A percentile compares a stretch with the other conserved stretches of the same genome.
Conservation (phyloP, 768 basidiomycete species). For the Sutorius australiensis region DNA sequence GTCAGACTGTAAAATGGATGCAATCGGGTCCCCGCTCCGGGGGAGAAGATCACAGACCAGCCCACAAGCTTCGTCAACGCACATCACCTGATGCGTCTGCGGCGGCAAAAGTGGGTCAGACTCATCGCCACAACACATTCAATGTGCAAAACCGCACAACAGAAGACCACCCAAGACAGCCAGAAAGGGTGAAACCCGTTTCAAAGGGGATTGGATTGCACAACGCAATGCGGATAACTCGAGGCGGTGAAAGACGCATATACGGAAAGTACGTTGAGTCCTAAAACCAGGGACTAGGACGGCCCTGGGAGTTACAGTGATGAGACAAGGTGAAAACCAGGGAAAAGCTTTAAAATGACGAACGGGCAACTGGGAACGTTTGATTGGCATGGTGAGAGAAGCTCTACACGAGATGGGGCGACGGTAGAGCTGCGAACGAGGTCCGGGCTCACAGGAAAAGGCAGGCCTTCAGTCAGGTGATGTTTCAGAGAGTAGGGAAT, state of each 20-base stretch:
- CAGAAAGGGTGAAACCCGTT: constrained; percentile 9
- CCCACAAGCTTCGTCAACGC: not conserved
- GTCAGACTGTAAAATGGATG: constrained; percentile 4
- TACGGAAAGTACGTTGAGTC: not conserved
- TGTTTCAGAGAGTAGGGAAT: not conserved
- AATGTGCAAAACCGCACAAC: not conserved
- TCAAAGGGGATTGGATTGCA: not conserved
- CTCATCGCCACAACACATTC: not conserved
- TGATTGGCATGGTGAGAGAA: constrained; percentile 17
- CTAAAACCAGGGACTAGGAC: constrained; percentile 7
- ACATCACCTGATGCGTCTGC: not conserved
- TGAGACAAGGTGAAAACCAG: constrained; percentile 5
- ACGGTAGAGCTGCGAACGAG: not conserved
- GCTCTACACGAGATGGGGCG: not conserved
- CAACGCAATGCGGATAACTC: constrained; percentile 20
- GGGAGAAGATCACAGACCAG: not conserved
- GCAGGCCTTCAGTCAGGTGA: not conserved
- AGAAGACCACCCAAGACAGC: constrained; percentile 1
- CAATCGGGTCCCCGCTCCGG: not conserved
- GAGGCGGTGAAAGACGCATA: constrained; percentile 10
- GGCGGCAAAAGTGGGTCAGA: not conserved
- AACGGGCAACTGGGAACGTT: constrained; percentile 22
- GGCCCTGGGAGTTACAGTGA: not conserved
- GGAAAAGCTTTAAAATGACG: constrained; percentile 10
- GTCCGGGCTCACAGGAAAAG: not conserved